phyloP scores from a whole-genome alignment of 169 alveolate genomes.

The Plasmodium adleri region DNA sequence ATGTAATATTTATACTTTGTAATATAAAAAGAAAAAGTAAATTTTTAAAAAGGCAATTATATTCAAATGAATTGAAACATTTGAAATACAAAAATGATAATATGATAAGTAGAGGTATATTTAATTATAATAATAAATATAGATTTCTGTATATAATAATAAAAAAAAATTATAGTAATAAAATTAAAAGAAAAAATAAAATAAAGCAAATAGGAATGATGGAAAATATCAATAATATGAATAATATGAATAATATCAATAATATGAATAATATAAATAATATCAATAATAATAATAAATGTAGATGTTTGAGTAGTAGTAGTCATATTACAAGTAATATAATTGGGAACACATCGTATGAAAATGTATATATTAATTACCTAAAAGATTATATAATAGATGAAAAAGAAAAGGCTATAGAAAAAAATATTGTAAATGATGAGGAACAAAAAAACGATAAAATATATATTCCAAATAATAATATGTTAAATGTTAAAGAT shows the following conservation, averaged over 20 bases:
- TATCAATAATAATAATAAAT: not conserved
- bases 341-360: not conserved
- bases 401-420: not conserved
- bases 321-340: not conserved
- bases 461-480: not conserved
- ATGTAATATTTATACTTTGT: too few relatives aligned
- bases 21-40: too few relatives aligned
- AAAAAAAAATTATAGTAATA: too few relatives aligned
- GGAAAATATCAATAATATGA: not conserved
- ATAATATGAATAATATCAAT: not conserved
- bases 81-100: too few relatives aligned
- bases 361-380: conserved; percentile 29
- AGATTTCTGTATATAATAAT: too few relatives aligned
- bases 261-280: not conserved
- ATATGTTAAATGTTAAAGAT: not conserved
- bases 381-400: conserved; percentile 30
- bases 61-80: too few relatives aligned
- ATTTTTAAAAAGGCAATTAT: too few relatives aligned
- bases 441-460: not conserved
- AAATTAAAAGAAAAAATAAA: too few relatives aligned
- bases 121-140: too few relatives aligned
- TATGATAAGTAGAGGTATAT: too few relatives aligned
- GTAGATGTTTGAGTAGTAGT: not conserved
- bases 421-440: not conserved
- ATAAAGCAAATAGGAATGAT: too few relatives aligned